These are phyloP conservation scores for Carpinus viminea DNA, from an alignment of 306 rosid species.

Conservation along the genomic window DNA sequence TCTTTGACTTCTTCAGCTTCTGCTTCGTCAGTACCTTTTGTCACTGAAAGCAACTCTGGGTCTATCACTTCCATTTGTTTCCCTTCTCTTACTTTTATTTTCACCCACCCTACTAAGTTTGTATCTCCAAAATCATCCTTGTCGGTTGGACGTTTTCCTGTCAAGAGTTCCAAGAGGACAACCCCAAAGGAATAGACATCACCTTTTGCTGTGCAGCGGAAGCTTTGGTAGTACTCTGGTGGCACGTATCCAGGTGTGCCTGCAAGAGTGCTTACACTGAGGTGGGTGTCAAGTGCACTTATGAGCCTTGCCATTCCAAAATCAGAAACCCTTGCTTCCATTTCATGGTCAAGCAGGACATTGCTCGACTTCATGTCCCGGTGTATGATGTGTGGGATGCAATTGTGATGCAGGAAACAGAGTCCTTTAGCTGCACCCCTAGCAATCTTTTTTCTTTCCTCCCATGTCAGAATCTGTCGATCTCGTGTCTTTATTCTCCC, in stretches of 20 bases:
- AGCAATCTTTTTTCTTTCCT: slow-evolving; percentile 84
- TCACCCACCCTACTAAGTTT: slow-evolving; percentile 93
- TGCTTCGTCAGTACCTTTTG: slow-evolving; percentile 71
- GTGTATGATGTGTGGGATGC: slow-evolving; percentile 98
- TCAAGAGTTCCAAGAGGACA: slow-evolving; percentile 75
- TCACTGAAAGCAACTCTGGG: slow-evolving; percentile 60
- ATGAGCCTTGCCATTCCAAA: slow-evolving; percentile 98
- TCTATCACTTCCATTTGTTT: slow-evolving; percentile 93
- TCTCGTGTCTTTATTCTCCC: slow-evolving; percentile 64
- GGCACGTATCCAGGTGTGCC: slow-evolving; percentile 99
- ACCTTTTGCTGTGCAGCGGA: slow-evolving; percentile 94
- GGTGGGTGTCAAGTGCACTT: slow-evolving; percentile 95
- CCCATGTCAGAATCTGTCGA: slow-evolving; percentile 71
- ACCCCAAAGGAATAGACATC: slow-evolving; percentile 97
- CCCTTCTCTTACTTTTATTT: slow-evolving; percentile 86
- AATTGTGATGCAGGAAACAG: slow-evolving; percentile 92
- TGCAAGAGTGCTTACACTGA: slow-evolving; percentile 94
- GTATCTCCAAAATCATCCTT: slow-evolving; percentile 96
- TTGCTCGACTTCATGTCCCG: slow-evolving; percentile 98
- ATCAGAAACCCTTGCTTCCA: slow-evolving; percentile 94
- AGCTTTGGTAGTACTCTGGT: slow-evolving; percentile 96
- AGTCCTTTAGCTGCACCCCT: slow-evolving; percentile 98
- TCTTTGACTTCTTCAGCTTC: slow-evolving; percentile 89
- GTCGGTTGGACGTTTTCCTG: slow-evolving; percentile 90
- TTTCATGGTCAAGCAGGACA: slow-evolving; percentile 80